Percentiles rank a stretch among this genome's conserved stretches.
These are phyloP conservation scores for Carex cristatella DNA, from an alignment of 176 grass and related monocot species.

Conservation along the genomic window DNA sequence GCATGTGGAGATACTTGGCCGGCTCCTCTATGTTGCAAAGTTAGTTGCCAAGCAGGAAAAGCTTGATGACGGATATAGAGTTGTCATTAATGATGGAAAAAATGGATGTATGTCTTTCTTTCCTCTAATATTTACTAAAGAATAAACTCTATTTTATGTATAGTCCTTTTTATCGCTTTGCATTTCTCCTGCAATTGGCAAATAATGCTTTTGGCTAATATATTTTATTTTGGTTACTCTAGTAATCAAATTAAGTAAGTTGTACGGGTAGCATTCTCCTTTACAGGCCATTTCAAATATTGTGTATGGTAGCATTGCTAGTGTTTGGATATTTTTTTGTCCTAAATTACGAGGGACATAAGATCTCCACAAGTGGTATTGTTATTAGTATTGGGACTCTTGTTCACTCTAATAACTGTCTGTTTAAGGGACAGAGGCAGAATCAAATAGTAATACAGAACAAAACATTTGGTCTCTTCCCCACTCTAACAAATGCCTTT, in stretches of 20 bases:
- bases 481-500: background rate
- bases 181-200: background rate
- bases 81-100: slow-evolving; percentile 89
- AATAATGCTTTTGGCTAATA: background rate
- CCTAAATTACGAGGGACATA: background rate
- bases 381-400: background rate
- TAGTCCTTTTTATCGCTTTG: background rate
- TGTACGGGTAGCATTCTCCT: background rate
- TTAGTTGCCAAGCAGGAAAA: slow-evolving; percentile 90
- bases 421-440: background rate
- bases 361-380: background rate
- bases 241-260: background rate
- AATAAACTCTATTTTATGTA: background rate
- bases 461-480: background rate
- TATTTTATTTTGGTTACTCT: background rate
- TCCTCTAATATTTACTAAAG: background rate
- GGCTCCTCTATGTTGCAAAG: slow-evolving; percentile 71
- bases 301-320: background rate
- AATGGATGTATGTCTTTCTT: slow-evolving; percentile 49
- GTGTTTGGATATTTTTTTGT: background rate
- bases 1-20: slow-evolving; percentile 75
- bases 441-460: background rate
- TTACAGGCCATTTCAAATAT: background rate
- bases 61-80: slow-evolving; percentile 71
- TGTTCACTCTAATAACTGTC: background rate